These are phyloP conservation scores for Emergomyces africanus DNA, from an alignment of 2,329 filamentous ascomycete genomes.

Conservation along the genomic window DNA sequence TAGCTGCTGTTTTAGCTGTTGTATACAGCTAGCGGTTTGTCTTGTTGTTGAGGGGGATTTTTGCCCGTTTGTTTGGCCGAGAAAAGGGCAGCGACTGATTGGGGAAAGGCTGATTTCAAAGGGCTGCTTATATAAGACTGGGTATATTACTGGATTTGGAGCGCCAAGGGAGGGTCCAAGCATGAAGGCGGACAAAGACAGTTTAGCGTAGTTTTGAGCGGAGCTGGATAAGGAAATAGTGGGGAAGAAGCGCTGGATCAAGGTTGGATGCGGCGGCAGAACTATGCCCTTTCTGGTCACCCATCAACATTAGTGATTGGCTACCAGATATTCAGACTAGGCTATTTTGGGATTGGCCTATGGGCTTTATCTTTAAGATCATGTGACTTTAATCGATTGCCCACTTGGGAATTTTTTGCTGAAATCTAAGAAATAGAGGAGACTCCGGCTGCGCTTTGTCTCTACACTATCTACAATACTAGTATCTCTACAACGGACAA, in stretches of 20 bases:
- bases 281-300: not conserved
- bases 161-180: not conserved
- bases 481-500: not conserved
- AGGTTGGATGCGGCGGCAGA: not conserved
- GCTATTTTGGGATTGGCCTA: slow-evolving; percentile 24
- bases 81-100: not conserved
- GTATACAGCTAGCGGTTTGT: not conserved
- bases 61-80: not conserved
- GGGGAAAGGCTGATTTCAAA: not conserved
- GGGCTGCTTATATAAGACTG: not conserved
- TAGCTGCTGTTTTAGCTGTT: not conserved
- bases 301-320: not conserved
- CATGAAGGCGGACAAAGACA: no score
- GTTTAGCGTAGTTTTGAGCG: not conserved
- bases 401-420: not conserved
- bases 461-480: no score
- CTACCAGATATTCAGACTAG: not conserved
- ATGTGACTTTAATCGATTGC: not conserved
- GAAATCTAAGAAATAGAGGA: not conserved
- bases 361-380: not conserved
- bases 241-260: not conserved
- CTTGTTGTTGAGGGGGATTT: not conserved
- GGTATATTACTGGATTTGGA: not conserved
- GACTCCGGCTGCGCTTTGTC: not conserved
- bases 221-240: slow-evolving; percentile 9